A percentile compares a stretch with the other conserved stretches of the same genome.
phyloP scores from a whole-genome alignment of 2,329 filamentous ascomycete species.

The Ophiocordyceps camponoti-rufipedis region DNA sequence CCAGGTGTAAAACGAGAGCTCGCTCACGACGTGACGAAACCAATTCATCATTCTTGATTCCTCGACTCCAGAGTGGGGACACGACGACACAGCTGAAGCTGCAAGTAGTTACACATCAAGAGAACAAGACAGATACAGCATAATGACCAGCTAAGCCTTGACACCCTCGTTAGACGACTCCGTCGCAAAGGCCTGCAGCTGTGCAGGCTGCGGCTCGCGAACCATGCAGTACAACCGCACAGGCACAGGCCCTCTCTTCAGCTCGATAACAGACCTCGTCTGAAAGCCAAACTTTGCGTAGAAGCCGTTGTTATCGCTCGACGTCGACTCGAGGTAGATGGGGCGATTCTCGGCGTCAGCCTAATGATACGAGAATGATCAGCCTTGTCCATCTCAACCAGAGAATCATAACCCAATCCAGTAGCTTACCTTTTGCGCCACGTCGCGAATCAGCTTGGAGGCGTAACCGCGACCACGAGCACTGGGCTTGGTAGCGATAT shows the following conservation, averaged over 20 bases:
- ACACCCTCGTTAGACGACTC: slow-evolving; percentile 3
- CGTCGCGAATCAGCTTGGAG: slow-evolving; percentile 49
- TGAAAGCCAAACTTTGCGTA: slow-evolving; percentile 64
- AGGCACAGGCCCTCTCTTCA: slow-evolving; percentile 37
- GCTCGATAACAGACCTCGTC: slow-evolving; percentile 40
- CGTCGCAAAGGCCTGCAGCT: slow-evolving; percentile 4
- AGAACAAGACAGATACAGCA: background rate
- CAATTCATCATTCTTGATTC: no score
- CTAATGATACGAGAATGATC: background rate
- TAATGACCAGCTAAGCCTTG: slow-evolving; percentile 1
- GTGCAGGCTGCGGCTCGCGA: slow-evolving; percentile 39
- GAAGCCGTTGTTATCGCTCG: slow-evolving; percentile 47
- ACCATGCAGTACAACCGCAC: slow-evolving; percentile 68
- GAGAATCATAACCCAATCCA: background rate
- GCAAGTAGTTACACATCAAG: background rate
- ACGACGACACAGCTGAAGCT: background rate
- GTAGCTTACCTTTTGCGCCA: slow-evolving; percentile 38
- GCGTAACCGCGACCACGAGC: slow-evolving; percentile 58
- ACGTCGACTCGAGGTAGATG: slow-evolving; percentile 67
- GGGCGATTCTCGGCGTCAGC: slow-evolving; percentile 50
- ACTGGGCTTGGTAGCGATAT: slow-evolving; percentile 57
- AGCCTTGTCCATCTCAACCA: no score
- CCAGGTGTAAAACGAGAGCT: background rate
- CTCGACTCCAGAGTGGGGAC: no score
- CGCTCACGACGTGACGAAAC: background rate